Conservation (phyloP, 495 filamentous ascomycete species). For the Penicillium odoratum region DNA sequence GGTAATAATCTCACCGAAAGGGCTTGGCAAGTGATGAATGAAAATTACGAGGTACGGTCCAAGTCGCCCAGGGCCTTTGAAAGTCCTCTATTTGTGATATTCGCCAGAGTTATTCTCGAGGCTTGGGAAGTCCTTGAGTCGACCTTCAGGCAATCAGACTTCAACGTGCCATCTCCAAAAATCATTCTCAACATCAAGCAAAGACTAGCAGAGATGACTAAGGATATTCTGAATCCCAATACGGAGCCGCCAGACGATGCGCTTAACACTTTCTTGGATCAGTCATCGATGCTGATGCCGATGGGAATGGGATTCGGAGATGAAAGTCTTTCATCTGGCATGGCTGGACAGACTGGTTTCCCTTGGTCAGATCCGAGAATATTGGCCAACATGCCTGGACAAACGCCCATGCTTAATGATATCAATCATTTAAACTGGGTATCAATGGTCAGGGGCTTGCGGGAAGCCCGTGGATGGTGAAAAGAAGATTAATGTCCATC, state of each 20-base stretch:
- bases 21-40: constrained; percentile 51
- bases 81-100: constrained; percentile 41
- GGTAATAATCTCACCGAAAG: constrained; percentile 25
- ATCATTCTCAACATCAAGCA: constrained; percentile 43
- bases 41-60: constrained; percentile 49
- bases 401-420: not conserved
- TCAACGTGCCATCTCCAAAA: constrained; percentile 30
- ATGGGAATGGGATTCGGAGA: not conserved
- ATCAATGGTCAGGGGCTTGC: constrained; percentile 9
- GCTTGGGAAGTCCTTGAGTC: constrained; percentile 44
- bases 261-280: not conserved
- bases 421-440: constrained; percentile 5
- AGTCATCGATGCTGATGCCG: not conserved
- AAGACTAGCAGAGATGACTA: constrained; percentile 11
- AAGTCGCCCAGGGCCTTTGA: constrained; percentile 9
- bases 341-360: not conserved
- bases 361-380: not conserved
- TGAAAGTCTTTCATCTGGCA: not conserved
- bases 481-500: not conserved
- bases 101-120: constrained; percentile 44
- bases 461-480: constrained; percentile 3
- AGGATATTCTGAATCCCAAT: not conserved
- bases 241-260: not conserved
- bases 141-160: constrained; percentile 16
- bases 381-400: not conserved